Conservation (phyloP, 768 basidiomycete species). For the Boletus subparvulus region DNA sequence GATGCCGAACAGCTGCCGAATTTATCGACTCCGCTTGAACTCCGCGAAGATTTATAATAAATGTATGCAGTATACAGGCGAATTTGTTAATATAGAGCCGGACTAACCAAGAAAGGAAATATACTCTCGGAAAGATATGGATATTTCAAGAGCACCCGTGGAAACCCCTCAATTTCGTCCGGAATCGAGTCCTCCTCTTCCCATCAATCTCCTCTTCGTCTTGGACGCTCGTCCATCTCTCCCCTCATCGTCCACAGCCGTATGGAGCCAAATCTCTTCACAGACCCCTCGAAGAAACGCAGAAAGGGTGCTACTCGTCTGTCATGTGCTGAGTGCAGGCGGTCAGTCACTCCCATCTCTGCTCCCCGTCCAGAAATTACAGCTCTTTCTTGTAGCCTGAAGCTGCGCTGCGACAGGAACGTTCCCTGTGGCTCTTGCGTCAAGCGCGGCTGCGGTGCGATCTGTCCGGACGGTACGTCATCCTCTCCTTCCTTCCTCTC, state of each 20-base stretch:
- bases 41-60: conserved; percentile 22
- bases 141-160: conserved; percentile 15
- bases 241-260: not conserved
- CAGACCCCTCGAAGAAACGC: conserved; percentile 51
- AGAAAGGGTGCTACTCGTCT: conserved; percentile 73
- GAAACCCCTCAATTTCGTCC: conserved; percentile 13
- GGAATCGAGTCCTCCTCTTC: conserved; percentile 22
- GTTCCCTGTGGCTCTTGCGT: conserved; percentile 80
- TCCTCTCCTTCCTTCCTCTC: conserved; percentile 8
- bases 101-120: conserved; percentile 26
- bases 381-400: conserved; percentile 18
- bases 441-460: conserved; percentile 76
- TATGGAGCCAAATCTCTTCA: conserved; percentile 28
- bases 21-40: conserved; percentile 15
- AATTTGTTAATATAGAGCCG: conserved; percentile 18
- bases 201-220: conserved; percentile 28
- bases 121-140: conserved; percentile 8
- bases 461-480: conserved; percentile 72
- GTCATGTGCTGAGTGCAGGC: conserved; percentile 78
- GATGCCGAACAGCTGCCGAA: conserved; percentile 7
- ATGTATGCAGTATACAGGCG: not conserved
- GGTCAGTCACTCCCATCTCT: conserved; percentile 38
- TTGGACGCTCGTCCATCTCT: conserved; percentile 13
- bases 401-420: conserved; percentile 61
- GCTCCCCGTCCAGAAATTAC: not conserved